Conservation (phyloP, 352 stramenopile species). For the Globisporangium perplexum region DNA sequence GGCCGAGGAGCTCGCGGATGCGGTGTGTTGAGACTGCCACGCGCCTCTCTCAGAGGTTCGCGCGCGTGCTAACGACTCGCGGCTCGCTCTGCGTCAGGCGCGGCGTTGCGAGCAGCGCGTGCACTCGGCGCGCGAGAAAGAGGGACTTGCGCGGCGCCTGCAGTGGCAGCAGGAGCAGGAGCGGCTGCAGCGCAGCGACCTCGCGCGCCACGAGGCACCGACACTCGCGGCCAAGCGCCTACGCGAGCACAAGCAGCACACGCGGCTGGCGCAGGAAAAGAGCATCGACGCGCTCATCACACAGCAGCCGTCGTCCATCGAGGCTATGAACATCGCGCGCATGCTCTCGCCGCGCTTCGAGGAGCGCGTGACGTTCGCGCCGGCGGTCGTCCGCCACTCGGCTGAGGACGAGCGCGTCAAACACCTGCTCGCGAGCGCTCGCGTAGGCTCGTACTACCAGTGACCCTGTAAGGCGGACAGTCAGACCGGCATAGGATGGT, state of each 20-base stretch:
- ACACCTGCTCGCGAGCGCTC: constrained; percentile 39
- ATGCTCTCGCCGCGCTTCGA: constrained; percentile 73
- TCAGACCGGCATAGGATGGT: too few relatives aligned
- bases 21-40: constrained; percentile 15
- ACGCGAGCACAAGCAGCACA: constrained; percentile 39
- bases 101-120: constrained; percentile 48
- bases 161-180: constrained; percentile 27
- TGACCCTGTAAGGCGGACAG: constrained; percentile 17
- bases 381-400: constrained; percentile 45
- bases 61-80: not conserved
- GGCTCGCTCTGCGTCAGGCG: constrained; percentile 18
- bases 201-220: constrained; percentile 24
- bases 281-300: constrained; percentile 56
- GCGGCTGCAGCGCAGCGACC: constrained; percentile 23
- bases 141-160: constrained; percentile 17
- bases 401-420: constrained; percentile 54
- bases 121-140: constrained; percentile 30
- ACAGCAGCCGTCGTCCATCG: constrained; percentile 68
- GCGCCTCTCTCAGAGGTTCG: not conserved
- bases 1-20: constrained; percentile 18
- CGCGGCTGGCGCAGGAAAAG: constrained; percentile 34
- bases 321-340: constrained; percentile 76
- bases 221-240: constrained; percentile 38
- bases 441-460: constrained; percentile 65
- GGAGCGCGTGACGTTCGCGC: constrained; percentile 48